Evolutionary conservation across 2,329 filamentous ascomycete genomes (phyloP).

Genomic region (Fusarium haematococcum): DNA sequence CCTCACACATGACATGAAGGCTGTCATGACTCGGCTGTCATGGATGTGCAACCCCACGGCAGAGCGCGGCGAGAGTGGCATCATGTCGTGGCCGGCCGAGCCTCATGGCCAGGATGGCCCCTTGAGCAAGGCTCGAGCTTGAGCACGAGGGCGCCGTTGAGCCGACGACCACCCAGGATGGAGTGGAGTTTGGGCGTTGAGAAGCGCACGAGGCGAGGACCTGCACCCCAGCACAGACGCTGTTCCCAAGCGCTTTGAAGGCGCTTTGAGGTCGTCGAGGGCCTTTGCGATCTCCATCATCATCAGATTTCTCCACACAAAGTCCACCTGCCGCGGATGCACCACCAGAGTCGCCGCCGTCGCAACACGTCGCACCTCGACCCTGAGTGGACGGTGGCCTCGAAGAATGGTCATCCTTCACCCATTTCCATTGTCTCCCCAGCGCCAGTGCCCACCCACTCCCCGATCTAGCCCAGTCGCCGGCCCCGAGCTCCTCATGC

Average conservation of each 20-base stretch:
- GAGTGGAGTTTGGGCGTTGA: constrained; percentile 17
- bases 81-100: constrained; percentile 33
- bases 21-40: neutral
- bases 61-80: constrained; percentile 22
- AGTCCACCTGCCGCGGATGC: constrained; percentile 40
- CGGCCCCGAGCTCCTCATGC: constrained; percentile 36
- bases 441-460: constrained; percentile 47
- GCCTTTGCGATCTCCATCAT: constrained; percentile 33
- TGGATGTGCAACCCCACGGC: constrained; percentile 14
- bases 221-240: constrained; percentile 38
- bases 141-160: constrained; percentile 19
- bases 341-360: constrained; percentile 38
- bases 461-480: constrained; percentile 43
- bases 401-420: constrained; percentile 23
- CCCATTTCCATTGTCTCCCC: neutral
- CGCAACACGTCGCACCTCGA: constrained; percentile 43
- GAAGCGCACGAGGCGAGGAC: constrained; percentile 23
- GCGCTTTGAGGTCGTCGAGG: constrained; percentile 10
- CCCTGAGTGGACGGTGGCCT: constrained; percentile 36
- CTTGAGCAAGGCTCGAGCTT: constrained; percentile 2
- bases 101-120: constrained; percentile 29
- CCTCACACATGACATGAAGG: constrained; percentile 13
- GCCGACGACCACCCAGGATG: constrained; percentile 15
- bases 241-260: constrained; percentile 26
- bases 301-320: constrained; percentile 40